Evolutionary conservation across 163 green algal species (phyloP).

Genomic region (Coccomyxa subellipsoidea): DNA sequence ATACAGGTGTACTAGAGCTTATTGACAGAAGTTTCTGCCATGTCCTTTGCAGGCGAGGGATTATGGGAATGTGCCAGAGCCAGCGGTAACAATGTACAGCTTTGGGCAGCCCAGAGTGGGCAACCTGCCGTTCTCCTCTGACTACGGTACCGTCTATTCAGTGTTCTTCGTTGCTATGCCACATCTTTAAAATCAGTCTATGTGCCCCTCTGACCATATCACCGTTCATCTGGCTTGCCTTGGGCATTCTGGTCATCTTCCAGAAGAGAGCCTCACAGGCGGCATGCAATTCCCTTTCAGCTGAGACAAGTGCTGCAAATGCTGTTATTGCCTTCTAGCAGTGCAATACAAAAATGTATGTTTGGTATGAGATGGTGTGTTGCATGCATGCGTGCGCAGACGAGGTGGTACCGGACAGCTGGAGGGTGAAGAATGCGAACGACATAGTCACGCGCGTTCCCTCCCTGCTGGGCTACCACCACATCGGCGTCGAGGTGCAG

Average conservation of each 20-base stretch:
- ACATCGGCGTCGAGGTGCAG: constrained; percentile 46
- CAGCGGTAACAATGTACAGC: constrained; percentile 53
- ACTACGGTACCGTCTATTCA: constrained; percentile 44
- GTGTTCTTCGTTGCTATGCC: no score
- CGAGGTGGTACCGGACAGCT: constrained; percentile 35
- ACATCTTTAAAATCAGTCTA: no score
- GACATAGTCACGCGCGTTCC: constrained; percentile 61
- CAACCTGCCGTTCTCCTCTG: constrained; percentile 59
- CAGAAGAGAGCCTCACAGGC: no score
- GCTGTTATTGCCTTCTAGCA: no score
- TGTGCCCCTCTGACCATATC: no score
- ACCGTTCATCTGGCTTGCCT: no score
- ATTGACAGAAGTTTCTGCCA: not conserved
- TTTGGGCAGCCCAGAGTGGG: constrained; percentile 66
- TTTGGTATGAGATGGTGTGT: no score
- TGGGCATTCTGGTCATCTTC: no score
- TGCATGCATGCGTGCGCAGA: constrained; percentile 14
- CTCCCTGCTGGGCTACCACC: constrained; percentile 60
- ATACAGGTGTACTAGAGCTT: no score
- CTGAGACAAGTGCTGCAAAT: no score
- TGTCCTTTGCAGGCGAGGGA: constrained; percentile 6
- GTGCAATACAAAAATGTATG: no score
- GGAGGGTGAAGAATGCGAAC: constrained; percentile 57
- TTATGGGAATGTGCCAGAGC: not conserved
- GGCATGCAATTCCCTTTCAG: no score